Percentiles rank a stretch among this genome's conserved stretches.
Conservation (phyloP, 768 basidiomycete genomes). For the Lactarius deliciosus region DNA sequence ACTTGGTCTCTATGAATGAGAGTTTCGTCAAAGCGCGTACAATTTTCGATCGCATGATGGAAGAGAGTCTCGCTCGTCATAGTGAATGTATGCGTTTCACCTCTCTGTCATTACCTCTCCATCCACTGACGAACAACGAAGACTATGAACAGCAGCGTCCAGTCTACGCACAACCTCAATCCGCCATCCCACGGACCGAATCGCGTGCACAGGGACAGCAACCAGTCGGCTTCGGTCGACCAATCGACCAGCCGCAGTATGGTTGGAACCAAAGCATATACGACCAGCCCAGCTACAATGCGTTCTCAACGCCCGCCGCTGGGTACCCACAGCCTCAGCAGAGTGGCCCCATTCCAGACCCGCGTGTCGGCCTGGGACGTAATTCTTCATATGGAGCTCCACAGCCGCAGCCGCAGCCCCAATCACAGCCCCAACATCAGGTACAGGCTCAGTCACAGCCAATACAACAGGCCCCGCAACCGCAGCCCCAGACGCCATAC, state of each 20-base stretch:
- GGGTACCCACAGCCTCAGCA: constrained; percentile 35
- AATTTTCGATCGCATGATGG: constrained; percentile 94
- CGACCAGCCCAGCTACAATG: constrained; percentile 45
- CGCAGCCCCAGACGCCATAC: constrained; percentile 34
- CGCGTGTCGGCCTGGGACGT: constrained; percentile 1
- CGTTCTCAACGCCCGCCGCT: constrained; percentile 38
- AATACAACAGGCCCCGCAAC: constrained; percentile 28
- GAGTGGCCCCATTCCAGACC: constrained; percentile 29
- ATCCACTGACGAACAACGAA: constrained; percentile 31
- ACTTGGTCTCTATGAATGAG: constrained; percentile 92
- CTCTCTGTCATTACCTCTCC: constrained; percentile 15
- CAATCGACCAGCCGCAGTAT: constrained; percentile 42
- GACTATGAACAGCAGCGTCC: constrained; percentile 55
- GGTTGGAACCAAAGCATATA: constrained; percentile 52
- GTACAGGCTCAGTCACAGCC: constrained; percentile 36
- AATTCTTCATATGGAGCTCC: constrained; percentile 12
- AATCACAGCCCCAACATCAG: constrained; percentile 31
- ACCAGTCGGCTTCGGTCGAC: constrained; percentile 34
- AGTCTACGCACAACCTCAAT: constrained; percentile 30
- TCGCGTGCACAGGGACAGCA: constrained; percentile 34
- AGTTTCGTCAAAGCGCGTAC: constrained; percentile 85
- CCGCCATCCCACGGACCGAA: constrained; percentile 37
- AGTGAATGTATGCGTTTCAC: constrained; percentile 51
- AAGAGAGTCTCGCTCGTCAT: constrained; percentile 79
- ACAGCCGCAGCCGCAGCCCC: constrained; percentile 34